Percentiles rank a stretch among this genome's conserved stretches.
Conservation (phyloP, 2,329 filamentous ascomycete species). For the Cryphonectria parasitica region DNA sequence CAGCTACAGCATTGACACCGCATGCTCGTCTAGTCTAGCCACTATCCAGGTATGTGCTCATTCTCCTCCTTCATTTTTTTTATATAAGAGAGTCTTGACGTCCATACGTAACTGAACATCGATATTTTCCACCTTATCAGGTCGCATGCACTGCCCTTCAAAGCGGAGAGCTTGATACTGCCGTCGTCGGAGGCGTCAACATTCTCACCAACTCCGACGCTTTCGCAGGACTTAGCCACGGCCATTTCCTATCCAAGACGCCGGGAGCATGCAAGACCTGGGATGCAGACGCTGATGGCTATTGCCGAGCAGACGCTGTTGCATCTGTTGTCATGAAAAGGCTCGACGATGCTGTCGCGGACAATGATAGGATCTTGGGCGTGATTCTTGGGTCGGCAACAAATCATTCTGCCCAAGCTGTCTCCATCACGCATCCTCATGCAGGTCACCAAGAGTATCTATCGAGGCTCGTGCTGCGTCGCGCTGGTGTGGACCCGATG, state of each 20-base stretch:
- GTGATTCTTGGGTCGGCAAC: conserved; percentile 66
- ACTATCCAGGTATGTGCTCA: background rate
- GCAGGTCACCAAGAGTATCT: conserved; percentile 64
- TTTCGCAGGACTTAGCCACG: conserved; percentile 64
- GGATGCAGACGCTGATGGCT: conserved; percentile 65
- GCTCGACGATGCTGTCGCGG: conserved; percentile 49
- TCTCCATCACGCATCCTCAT: conserved; percentile 74
- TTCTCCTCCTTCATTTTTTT: background rate
- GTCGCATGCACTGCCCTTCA: conserved; percentile 68
- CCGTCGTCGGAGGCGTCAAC: conserved; percentile 67
- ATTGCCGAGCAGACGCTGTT: conserved; percentile 56
- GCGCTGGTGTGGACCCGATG: conserved; percentile 57
- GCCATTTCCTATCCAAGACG: conserved; percentile 64
- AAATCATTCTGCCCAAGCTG: conserved; percentile 72
- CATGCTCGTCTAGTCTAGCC: conserved; percentile 42
- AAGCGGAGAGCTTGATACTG: conserved; percentile 67
- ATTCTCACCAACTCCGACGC: conserved; percentile 69
- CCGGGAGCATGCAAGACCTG: conserved; percentile 51
- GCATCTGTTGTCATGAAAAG: conserved; percentile 54
- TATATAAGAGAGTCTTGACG: background rate
- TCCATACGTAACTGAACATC: background rate
- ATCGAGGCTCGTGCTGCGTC: conserved; percentile 60
- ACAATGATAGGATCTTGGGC: conserved; percentile 69
- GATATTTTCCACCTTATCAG: conserved; percentile 49
- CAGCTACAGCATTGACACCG: conserved; percentile 44